A percentile compares a stretch with the other conserved stretches of the same genome.
phyloP scores from a whole-genome alignment of 1,284 basidiomycete genomes.

The Xerocomus nothofagi region DNA sequence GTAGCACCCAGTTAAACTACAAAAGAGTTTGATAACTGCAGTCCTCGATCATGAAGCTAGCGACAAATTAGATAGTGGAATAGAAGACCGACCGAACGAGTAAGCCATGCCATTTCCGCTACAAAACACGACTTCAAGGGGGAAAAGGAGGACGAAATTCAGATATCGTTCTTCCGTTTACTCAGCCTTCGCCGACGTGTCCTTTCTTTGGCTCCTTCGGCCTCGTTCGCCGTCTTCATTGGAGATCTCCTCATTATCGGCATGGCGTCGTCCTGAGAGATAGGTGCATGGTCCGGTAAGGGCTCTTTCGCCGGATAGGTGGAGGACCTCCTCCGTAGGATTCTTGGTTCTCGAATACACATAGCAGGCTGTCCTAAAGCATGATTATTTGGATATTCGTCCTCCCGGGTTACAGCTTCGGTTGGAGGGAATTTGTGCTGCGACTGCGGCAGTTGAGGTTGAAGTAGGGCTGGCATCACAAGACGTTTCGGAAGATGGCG shows the following conservation, averaged over 20 bases:
- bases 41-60: conserved; percentile 11
- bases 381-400: conserved; percentile 8
- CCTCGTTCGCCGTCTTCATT: conserved; percentile 18
- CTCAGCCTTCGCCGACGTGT: conserved; percentile 34
- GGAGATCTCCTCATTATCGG: conserved; percentile 11
- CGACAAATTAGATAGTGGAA: conserved; percentile 11
- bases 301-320: conserved; percentile 27
- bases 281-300: conserved; percentile 24
- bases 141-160: conserved; percentile 19
- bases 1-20: conserved; percentile 20
- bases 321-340: conserved; percentile 28
- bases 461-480: conserved; percentile 66
- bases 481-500: conserved; percentile 58
- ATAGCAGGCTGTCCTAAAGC: conserved; percentile 4
- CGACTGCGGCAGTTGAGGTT: conserved; percentile 23
- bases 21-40: conserved; percentile 6
- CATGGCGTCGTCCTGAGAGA: conserved; percentile 14
- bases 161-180: conserved; percentile 33
- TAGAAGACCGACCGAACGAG: conserved; percentile 26
- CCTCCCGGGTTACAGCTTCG: conserved; percentile 3
- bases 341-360: conserved; percentile 18
- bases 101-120: conserved; percentile 26
- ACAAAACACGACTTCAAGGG: conserved; percentile 4
- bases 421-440: conserved; percentile 6
- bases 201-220: conserved; percentile 24